A percentile compares a stretch with the other conserved stretches of the same genome.
Evolutionary conservation across 1,284 basidiomycete genomes (phyloP).

Genomic region (Marasmius fiardii): DNA sequence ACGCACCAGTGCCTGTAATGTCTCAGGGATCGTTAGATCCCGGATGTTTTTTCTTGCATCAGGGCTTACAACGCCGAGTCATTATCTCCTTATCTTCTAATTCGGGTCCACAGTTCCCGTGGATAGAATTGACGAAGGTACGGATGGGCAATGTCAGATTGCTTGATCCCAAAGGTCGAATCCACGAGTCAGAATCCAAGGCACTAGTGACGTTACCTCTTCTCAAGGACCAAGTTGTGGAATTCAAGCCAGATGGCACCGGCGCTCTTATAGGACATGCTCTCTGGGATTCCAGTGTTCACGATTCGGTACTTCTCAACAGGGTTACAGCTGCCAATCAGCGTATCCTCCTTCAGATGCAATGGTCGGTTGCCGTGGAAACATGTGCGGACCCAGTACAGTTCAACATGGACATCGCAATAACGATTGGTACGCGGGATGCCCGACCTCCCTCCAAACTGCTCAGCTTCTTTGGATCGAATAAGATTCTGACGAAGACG

Average conservation of each 20-base stretch:
- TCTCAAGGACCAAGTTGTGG: constrained; percentile 66
- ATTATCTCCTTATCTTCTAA: constrained; percentile 78
- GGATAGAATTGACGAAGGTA: constrained; percentile 77
- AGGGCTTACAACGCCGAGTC: constrained; percentile 89
- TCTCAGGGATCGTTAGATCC: constrained; percentile 78
- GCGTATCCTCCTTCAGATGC: constrained; percentile 76
- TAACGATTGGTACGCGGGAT: constrained; percentile 86
- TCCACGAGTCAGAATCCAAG: constrained; percentile 73
- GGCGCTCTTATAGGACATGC: constrained; percentile 67
- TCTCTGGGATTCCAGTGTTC: constrained; percentile 92
- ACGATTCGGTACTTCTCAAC: constrained; percentile 86
- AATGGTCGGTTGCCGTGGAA: constrained; percentile 80
- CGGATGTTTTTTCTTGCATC: constrained; percentile 86
- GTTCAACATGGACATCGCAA: constrained; percentile 85
- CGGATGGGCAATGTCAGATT: constrained; percentile 81
- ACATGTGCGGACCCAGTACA: constrained; percentile 80
- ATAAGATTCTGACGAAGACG: constrained; percentile 70
- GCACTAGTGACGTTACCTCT: constrained; percentile 68
- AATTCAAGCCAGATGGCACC: constrained; percentile 82
- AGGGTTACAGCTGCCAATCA: constrained; percentile 78
- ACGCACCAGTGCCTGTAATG: constrained; percentile 81
- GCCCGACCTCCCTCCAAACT: constrained; percentile 81
- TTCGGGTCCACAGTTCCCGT: constrained; percentile 86
- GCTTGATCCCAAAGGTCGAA: constrained; percentile 80
- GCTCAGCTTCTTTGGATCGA: constrained; percentile 71